phyloP scores from a whole-genome alignment of 495 filamentous ascomycete genomes.

The Lophiotrema nucula region DNA sequence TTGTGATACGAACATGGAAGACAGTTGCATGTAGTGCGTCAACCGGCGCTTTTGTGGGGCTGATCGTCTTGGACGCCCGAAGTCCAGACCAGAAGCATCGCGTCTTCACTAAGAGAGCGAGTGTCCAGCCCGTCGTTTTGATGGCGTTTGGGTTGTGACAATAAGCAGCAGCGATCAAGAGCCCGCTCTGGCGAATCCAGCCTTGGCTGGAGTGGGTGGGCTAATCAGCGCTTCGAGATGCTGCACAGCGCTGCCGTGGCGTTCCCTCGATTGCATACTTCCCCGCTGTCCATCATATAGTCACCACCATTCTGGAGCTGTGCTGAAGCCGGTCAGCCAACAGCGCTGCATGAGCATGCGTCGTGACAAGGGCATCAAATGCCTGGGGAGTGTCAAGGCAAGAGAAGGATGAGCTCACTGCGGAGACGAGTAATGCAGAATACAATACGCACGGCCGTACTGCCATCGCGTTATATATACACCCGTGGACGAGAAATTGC shows the following conservation, averaged over 20 bases:
- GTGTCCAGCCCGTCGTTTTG: slow-evolving; percentile 14
- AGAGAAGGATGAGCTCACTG: not conserved
- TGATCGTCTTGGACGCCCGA: not conserved
- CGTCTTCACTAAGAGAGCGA: slow-evolving; percentile 8
- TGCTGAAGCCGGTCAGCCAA: not conserved
- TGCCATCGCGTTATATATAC: slow-evolving; percentile 19
- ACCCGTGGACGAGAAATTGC: slow-evolving; percentile 14
- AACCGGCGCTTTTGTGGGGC: slow-evolving; percentile 11
- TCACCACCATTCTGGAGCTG: slow-evolving; percentile 7
- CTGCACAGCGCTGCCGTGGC: slow-evolving; percentile 15
- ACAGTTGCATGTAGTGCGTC: too few relatives aligned
- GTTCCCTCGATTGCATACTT: slow-evolving; percentile 21
- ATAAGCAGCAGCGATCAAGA: slow-evolving; percentile 22
- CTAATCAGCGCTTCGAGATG: slow-evolving; percentile 16
- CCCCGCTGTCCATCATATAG: slow-evolving; percentile 18
- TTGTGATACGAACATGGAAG: not conserved
- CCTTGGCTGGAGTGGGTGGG: slow-evolving; percentile 5
- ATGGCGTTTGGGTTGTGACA: slow-evolving; percentile 22
- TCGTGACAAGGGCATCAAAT: not conserved
- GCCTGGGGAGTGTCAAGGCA: not conserved
- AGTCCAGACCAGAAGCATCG: slow-evolving; percentile 19
- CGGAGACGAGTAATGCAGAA: slow-evolving; percentile 13
- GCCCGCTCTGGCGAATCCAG: slow-evolving; percentile 4
- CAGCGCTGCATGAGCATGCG: not conserved
- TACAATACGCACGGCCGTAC: slow-evolving; percentile 17